A percentile compares a stretch with the other conserved stretches of the same genome.
Evolutionary conservation across 768 basidiomycete genomes (phyloP).

Genomic region (Leccinum boreale): DNA sequence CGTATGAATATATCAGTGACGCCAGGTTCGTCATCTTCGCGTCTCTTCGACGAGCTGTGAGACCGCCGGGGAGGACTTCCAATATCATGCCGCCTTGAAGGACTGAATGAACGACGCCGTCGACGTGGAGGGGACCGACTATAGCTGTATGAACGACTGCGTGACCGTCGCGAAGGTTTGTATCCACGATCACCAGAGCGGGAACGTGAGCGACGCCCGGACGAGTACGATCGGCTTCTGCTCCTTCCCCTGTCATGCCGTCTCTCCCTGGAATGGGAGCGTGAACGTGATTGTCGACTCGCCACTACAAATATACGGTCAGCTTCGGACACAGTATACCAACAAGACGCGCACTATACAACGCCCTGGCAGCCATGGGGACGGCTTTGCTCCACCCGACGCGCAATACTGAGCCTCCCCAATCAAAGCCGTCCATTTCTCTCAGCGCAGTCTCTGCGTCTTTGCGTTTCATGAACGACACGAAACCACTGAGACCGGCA

Average conservation of each 20-base stretch:
- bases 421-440: slow-evolving; percentile 90
- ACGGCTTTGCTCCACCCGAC: slow-evolving; percentile 99
- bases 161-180: slow-evolving; percentile 21
- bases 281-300: slow-evolving; percentile 30
- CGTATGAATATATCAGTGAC: slow-evolving; percentile 85
- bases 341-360: slow-evolving; percentile 61
- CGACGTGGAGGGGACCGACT: slow-evolving; percentile 37
- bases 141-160: slow-evolving; percentile 26
- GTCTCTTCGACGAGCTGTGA: slow-evolving; percentile 29
- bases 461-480: slow-evolving; percentile 91
- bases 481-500: slow-evolving; percentile 88
- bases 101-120: slow-evolving; percentile 50
- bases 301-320: slow-evolving; percentile 12
- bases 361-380: slow-evolving; percentile 71
- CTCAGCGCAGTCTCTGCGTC: slow-evolving; percentile 88
- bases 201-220: slow-evolving; percentile 29
- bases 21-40: slow-evolving; percentile 50
- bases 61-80: slow-evolving; percentile 49
- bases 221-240: slow-evolving; percentile 25
- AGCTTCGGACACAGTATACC: not conserved
- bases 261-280: slow-evolving; percentile 33
- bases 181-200: slow-evolving; percentile 30
- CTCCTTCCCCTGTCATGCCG: slow-evolving; percentile 24
- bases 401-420: slow-evolving; percentile 85
- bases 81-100: slow-evolving; percentile 39